phyloP scores from a whole-genome alignment of 2,329 filamentous ascomycete genomes.

The Paradendryphiella salina region DNA sequence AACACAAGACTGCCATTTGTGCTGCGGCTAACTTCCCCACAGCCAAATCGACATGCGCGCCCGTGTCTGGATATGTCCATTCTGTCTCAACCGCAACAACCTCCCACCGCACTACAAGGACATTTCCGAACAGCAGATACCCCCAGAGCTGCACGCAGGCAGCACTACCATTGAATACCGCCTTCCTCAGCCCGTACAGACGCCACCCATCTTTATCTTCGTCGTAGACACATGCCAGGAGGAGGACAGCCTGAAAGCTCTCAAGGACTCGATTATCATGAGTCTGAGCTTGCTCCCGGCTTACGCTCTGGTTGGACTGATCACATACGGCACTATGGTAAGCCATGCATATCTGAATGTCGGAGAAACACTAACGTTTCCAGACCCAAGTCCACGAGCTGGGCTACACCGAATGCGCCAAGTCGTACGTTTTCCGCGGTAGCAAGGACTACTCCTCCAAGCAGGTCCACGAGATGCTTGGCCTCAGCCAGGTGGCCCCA shows the following conservation, averaged over 20 bases:
- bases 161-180: constrained; percentile 92
- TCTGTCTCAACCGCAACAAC: constrained; percentile 81
- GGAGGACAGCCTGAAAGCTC: constrained; percentile 77
- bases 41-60: constrained; percentile 84
- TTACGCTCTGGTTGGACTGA: constrained; percentile 78
- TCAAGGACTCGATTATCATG: constrained; percentile 87
- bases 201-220: constrained; percentile 82
- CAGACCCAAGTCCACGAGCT: constrained; percentile 96
- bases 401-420: constrained; percentile 95
- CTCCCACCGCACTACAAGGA: constrained; percentile 88
- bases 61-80: constrained; percentile 85
- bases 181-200: constrained; percentile 78
- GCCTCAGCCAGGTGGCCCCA: constrained; percentile 70
- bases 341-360: neutral
- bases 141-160: constrained; percentile 76
- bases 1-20: neutral
- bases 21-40: constrained; percentile 21
- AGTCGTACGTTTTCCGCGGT: constrained; percentile 96
- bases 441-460: constrained; percentile 98
- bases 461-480: constrained; percentile 99
- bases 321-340: constrained; percentile 93
- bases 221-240: constrained; percentile 88
- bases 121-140: constrained; percentile 80
- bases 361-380: constrained; percentile 19
- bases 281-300: constrained; percentile 80